A percentile compares a stretch with the other conserved stretches of the same genome.
phyloP scores from a whole-genome alignment of 1,284 basidiomycete genomes.

The Stereum hirsutum region DNA sequence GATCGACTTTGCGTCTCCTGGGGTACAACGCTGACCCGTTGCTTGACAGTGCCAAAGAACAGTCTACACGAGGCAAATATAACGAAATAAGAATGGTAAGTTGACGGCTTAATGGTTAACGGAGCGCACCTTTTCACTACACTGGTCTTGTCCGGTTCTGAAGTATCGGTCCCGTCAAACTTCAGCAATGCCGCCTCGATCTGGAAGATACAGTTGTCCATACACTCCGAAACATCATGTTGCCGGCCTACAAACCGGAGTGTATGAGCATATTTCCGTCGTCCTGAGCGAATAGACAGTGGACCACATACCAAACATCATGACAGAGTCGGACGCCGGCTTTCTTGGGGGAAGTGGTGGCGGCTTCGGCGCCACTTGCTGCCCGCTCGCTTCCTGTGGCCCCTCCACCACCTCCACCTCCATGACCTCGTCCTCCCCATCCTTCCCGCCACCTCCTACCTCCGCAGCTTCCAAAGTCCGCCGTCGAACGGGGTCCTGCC shows the following conservation, averaged over 20 bases:
- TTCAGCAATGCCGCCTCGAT: slow-evolving; percentile 86
- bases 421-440: slow-evolving; percentile 14
- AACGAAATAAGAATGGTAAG: neutral
- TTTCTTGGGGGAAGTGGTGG: slow-evolving; percentile 54
- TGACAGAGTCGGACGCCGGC: slow-evolving; percentile 61
- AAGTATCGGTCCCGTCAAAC: slow-evolving; percentile 54
- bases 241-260: slow-evolving; percentile 78
- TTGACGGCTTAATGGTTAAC: no score
- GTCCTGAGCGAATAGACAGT: neutral
- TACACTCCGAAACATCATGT: slow-evolving; percentile 96
- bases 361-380: slow-evolving; percentile 19
- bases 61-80: slow-evolving; percentile 37
- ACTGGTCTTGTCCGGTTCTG: slow-evolving; percentile 51
- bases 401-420: slow-evolving; percentile 36
- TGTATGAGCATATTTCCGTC: no score
- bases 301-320: slow-evolving; percentile 75
- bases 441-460: slow-evolving; percentile 7
- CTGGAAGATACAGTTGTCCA: slow-evolving; percentile 99
- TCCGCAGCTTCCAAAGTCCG: slow-evolving; percentile 8
- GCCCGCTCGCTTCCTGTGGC: slow-evolving; percentile 15
- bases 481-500: slow-evolving; percentile 7
- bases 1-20: slow-evolving; percentile 37
- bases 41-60: slow-evolving; percentile 83
- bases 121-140: slow-evolving; percentile 68
- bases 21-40: slow-evolving; percentile 51